A percentile compares a stretch with the other conserved stretches of the same genome.
Evolutionary conservation across 2,329 filamentous ascomycete genomes (phyloP).

Genomic region (Didymella pomorum): DNA sequence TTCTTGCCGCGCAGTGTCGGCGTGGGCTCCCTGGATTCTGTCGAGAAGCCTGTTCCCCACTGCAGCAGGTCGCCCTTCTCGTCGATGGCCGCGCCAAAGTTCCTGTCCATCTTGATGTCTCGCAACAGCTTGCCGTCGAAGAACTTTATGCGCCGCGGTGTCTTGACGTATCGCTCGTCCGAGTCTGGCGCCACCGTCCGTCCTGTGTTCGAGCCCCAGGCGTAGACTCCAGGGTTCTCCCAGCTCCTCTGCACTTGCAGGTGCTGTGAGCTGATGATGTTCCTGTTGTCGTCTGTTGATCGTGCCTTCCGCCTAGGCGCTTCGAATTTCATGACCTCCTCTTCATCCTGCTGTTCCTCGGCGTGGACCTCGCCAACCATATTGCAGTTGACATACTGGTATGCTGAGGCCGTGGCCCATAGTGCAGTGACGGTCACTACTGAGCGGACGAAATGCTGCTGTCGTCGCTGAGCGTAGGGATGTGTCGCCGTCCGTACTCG

Average conservation of each 20-base stretch:
- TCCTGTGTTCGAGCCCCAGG: conserved; percentile 89
- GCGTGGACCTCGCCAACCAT: conserved; percentile 55
- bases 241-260: conserved; percentile 84
- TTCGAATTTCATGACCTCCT: conserved; percentile 71
- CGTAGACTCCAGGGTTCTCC: conserved; percentile 86
- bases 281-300: conserved; percentile 75
- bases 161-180: conserved; percentile 78
- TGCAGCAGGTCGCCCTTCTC: conserved; percentile 90
- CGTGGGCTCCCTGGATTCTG: conserved; percentile 68
- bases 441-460: conserved; percentile 57
- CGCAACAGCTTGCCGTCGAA: conserved; percentile 86
- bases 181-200: conserved; percentile 86
- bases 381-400: conserved; percentile 54
- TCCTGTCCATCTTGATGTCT: conserved; percentile 83
- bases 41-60: conserved; percentile 83
- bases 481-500: conserved; percentile 41
- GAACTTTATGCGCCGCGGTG: conserved; percentile 77
- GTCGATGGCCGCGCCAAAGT: conserved; percentile 84
- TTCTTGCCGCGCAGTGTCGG: conserved; percentile 83
- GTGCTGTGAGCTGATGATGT: conserved; percentile 84
- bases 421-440: conserved; percentile 53
- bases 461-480: conserved; percentile 54
- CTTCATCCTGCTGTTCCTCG: conserved; percentile 58
- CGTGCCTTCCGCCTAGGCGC: conserved; percentile 63
- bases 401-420: conserved; percentile 55